Percentiles rank a stretch among this genome's conserved stretches.
These are phyloP conservation scores for Malbranchea cinnamomea DNA, from an alignment of 2,329 filamentous ascomycete species.

Conservation along the genomic window DNA sequence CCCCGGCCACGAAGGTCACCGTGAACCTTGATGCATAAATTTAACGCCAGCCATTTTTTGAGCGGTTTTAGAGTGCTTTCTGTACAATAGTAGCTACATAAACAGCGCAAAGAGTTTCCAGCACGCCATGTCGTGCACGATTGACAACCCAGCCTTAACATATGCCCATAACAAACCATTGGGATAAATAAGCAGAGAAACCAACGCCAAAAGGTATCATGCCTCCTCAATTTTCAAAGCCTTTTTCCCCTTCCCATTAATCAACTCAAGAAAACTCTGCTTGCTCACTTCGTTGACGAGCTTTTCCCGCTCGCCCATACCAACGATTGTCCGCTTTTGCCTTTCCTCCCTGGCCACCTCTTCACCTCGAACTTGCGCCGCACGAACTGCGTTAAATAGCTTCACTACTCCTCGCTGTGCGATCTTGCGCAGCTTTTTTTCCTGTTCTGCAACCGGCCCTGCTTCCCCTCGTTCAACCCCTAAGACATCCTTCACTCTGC, in stretches of 20 bases:
- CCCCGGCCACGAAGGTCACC: too few species aligned
- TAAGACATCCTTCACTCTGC: conserved; percentile 74
- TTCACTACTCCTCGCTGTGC: conserved; percentile 89
- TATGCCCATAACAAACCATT: too few species aligned
- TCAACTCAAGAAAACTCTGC: conserved; percentile 88
- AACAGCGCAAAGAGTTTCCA: too few species aligned
- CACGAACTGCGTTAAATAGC: conserved; percentile 88
- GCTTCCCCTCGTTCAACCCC: conserved; percentile 41
- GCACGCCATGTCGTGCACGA: too few species aligned
- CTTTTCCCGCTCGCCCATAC: conserved; percentile 66
- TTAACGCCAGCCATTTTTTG: too few species aligned
- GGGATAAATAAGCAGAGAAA: too few species aligned
- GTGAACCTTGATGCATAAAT: too few species aligned
- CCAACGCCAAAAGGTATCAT: conserved; percentile 16
- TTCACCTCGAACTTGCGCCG: conserved; percentile 76
- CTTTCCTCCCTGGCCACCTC: conserved; percentile 54
- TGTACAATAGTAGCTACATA: too few species aligned
- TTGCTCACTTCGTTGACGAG: conserved; percentile 93
- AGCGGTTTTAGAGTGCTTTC: too few species aligned
- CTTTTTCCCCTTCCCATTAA: conserved; percentile 44
- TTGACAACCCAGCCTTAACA: too few species aligned
- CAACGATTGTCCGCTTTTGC: conserved; percentile 59
- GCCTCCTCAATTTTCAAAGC: conserved; percentile 31
- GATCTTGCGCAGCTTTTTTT: conserved; percentile 69
- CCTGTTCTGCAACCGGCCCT: conserved; percentile 48